A percentile compares a stretch with the other conserved stretches of the same genome.
Evolutionary conservation across 495 filamentous ascomycete species (phyloP).

Genomic region (Hypoxylon fuscum): DNA sequence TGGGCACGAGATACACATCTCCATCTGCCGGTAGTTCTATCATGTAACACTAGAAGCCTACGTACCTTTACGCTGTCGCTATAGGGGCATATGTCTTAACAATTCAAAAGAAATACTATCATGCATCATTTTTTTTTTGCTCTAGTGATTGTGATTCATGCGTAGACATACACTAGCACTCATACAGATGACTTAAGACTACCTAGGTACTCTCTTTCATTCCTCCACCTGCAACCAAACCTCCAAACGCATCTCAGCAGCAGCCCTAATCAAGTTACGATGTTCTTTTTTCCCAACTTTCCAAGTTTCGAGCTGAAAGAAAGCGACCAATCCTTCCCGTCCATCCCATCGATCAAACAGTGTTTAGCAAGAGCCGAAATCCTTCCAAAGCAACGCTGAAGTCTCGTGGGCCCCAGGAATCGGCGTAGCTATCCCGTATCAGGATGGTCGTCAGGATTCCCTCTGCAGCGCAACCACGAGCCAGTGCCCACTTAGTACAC

Average conservation of each 20-base stretch:
- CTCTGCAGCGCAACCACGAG: neutral
- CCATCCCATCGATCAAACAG: constrained; percentile 9
- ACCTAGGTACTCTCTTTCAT: too few species aligned
- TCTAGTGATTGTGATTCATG: too few species aligned
- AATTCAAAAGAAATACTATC: constrained; percentile 12
- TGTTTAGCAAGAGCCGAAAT: constrained; percentile 17
- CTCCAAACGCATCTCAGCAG: neutral
- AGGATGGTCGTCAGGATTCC: constrained; percentile 6
- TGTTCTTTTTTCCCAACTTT: neutral
- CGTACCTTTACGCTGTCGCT: constrained; percentile 13
- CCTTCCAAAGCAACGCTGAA: constrained; percentile 17
- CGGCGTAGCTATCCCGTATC: constrained; percentile 1
- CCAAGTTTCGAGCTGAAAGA: constrained; percentile 13
- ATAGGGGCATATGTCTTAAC: constrained; percentile 18
- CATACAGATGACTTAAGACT: neutral
- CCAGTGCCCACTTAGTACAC: constrained; percentile 18
- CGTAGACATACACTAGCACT: too few species aligned
- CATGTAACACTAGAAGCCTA: constrained; percentile 20
- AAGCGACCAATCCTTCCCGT: constrained; percentile 24
- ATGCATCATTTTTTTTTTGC: neutral
- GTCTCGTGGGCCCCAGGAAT: constrained; percentile 5
- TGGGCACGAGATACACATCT: constrained; percentile 6
- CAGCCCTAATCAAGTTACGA: neutral
- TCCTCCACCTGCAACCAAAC: neutral
- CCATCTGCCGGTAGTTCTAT: constrained; percentile 6